phyloP scores from a whole-genome alignment of 352 stramenopile genomes.

The Pseudoperonospora humuli region DNA sequence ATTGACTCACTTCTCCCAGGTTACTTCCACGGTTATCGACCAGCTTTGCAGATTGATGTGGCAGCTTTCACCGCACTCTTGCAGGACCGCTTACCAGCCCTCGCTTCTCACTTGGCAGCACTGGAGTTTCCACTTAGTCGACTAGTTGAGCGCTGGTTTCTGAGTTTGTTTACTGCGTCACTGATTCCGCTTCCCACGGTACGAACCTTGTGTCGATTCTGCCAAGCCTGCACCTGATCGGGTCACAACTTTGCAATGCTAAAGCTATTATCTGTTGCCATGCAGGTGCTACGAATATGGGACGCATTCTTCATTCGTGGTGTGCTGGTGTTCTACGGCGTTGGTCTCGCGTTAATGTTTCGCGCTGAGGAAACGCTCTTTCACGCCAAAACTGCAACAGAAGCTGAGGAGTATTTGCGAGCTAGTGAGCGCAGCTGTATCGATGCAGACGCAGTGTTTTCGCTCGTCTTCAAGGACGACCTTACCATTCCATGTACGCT shows the following conservation, averaged over 20 bases:
- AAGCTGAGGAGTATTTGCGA: conserved; percentile 45
- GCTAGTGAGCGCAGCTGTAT: conserved; percentile 55
- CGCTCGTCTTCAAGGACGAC: conserved; percentile 69
- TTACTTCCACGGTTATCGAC: conserved; percentile 73
- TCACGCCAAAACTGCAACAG: conserved; percentile 36
- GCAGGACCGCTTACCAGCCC: conserved; percentile 41
- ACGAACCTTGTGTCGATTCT: no score
- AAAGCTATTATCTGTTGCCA: background rate
- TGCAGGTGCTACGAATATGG: conserved; percentile 65
- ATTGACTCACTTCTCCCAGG: conserved; percentile 58
- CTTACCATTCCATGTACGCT: conserved; percentile 66
- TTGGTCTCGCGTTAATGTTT: conserved; percentile 61
- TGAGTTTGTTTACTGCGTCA: conserved; percentile 66
- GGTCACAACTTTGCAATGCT: background rate
- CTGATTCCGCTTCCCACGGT: conserved; percentile 64
- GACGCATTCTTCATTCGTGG: conserved; percentile 72
- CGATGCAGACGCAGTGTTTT: conserved; percentile 65
- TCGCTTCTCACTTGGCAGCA: conserved; percentile 41
- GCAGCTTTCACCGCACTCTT: conserved; percentile 45
- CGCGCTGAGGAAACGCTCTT: conserved; percentile 63
- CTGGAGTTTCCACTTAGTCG: conserved; percentile 48
- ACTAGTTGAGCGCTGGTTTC: conserved; percentile 61
- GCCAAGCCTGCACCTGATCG: background rate
- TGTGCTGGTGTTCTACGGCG: conserved; percentile 58
- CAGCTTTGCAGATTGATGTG: conserved; percentile 62